These are phyloP conservation scores for Fraxinus anomala DNA, from an alignment of 257 asterid species.

Conservation along the genomic window DNA sequence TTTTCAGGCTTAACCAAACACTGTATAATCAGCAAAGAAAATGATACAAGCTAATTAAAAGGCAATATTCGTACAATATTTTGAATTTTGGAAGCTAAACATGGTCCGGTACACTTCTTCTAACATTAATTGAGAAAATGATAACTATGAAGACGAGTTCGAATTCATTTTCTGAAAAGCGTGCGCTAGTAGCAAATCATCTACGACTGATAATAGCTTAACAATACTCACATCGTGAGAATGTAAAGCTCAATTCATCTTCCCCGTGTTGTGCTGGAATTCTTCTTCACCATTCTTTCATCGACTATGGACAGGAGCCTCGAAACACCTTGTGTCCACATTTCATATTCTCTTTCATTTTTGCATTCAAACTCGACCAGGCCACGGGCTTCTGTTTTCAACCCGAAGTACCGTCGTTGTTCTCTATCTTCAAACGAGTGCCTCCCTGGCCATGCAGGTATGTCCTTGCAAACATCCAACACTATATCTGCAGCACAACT, in stretches of 20 bases:
- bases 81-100: background rate
- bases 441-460: conserved; percentile 98
- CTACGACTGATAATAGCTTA: too few relatives aligned
- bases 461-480: conserved; percentile 64
- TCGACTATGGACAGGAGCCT: conserved; percentile 49
- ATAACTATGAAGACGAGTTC: too few relatives aligned
- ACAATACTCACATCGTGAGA: too few relatives aligned
- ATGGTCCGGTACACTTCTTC: background rate
- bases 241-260: background rate
- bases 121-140: too few relatives aligned
- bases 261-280: too few relatives aligned
- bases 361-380: conserved; percentile 54
- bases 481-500: conserved; percentile 65
- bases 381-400: conserved; percentile 80
- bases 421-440: conserved; percentile 91
- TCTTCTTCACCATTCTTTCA: conserved; percentile 23
- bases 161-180: too few relatives aligned
- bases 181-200: too few relatives aligned
- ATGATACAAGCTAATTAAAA: too few relatives aligned
- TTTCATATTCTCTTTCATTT: conserved; percentile 48
- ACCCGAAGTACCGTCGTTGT: conserved; percentile 81
- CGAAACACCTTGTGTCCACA: conserved; percentile 57
- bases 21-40: too few relatives aligned
- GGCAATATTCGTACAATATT: too few relatives aligned
- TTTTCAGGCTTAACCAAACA: too few relatives aligned